A percentile compares a stretch with the other conserved stretches of the same genome.
phyloP scores from a whole-genome alignment of 768 basidiomycete species.

The Tubosaeta brunneosetosa region DNA sequence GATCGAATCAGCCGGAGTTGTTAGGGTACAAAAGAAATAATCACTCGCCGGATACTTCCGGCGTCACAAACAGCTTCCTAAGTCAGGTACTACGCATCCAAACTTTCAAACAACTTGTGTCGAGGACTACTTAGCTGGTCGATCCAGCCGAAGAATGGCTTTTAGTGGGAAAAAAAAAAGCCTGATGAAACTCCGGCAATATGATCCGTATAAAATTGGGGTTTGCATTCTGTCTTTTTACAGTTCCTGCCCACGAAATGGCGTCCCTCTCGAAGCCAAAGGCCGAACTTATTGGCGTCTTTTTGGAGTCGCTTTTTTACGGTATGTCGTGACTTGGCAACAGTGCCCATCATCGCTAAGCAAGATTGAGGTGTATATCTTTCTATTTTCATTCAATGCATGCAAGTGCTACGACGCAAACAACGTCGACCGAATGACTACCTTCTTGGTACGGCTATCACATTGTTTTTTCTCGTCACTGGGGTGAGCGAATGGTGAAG shows the following conservation, averaged over 20 bases:
- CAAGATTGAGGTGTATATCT: background rate
- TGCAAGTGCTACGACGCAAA: background rate
- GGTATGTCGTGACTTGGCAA: background rate
- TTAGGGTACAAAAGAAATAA: too few species aligned
- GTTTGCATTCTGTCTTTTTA: background rate
- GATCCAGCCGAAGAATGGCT: too few species aligned
- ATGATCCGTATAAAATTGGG: background rate
- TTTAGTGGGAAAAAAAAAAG: too few species aligned
- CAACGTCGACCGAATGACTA: background rate
- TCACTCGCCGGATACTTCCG: too few species aligned
- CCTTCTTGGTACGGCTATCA: background rate
- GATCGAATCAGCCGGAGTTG: too few species aligned
- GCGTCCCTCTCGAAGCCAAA: background rate
- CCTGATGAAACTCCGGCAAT: background rate
- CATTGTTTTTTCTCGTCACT: background rate
- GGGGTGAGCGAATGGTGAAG: background rate
- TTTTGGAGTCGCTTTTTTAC: background rate
- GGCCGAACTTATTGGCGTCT: background rate
- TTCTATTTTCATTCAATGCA: background rate
- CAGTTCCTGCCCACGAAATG: background rate
- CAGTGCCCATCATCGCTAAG: background rate
- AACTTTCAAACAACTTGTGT: too few species aligned
- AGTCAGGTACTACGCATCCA: too few species aligned
- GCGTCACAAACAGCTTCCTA: too few species aligned
- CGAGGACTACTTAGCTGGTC: too few species aligned